Evolutionary conservation across 495 filamentous ascomycete genomes (phyloP), one percentile per base, ranked within the genome.

Genomic region (Trichoderma virens): DNA sequence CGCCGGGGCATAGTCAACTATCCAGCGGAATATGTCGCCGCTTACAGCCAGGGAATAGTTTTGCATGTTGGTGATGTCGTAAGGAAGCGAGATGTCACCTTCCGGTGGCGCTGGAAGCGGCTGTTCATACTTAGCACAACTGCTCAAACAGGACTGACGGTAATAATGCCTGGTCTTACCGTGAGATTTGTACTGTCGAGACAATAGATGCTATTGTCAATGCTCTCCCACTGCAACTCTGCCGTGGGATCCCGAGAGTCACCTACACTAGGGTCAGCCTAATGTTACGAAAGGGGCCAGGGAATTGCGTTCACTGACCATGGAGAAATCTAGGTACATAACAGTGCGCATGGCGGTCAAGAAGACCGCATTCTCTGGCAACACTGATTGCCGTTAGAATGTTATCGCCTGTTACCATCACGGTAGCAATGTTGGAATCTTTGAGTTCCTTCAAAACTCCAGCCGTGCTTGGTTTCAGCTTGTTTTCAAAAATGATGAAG

Each of bases 371-470:
- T 72, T 99, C 93, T 69, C 92, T 86, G 6, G 93, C 94, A 66
- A 99, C 95, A 71, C 93, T 97, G 68, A 99, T 90, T 18, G 95
- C 95, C 18, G 95, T 99, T 47, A 98, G 80, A 64, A 99, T 98
- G 65, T 99, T 99, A 77, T 99, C 95, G 60, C 95, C 95, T 0
- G 95, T 99, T 67, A 94, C 96, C 95, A 99, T 99, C 62, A 97
- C 85, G 38, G 88, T 90, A 30, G 91, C 87, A 67, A 99, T 97
- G 30, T 88, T 88, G 13, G 95, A 93, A 56, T 87, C 77, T 14
- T 84, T 84, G n/a, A 99, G 83, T 73, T 97, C 91, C 41, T 88
- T 78, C 54, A 99, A 86, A 32, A 95, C 87, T 3, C 79, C 78
- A 3, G 88, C 78, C 5, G 92, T 97, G 38, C 82, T 88, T 23